Percentiles rank a stretch among this genome's conserved stretches.
Conservation (phyloP, 192 early-diverging fungal species). For the Thoreauomyces humboldtii region DNA sequence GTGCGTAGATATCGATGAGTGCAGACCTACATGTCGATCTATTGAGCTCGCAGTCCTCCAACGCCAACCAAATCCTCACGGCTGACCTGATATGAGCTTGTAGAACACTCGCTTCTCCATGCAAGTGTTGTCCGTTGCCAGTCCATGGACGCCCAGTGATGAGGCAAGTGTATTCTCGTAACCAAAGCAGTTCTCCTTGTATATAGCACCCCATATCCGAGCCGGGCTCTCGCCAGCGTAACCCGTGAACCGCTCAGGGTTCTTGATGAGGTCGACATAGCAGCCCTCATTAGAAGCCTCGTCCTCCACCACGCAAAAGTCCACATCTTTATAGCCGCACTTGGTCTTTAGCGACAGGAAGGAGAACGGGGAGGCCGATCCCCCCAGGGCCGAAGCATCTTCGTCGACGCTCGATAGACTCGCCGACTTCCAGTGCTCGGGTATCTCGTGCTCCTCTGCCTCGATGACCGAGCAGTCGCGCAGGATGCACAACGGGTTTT, state of each 20-base stretch:
- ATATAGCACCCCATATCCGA: slow-evolving; percentile 94
- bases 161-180: slow-evolving; percentile 24
- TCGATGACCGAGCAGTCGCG: slow-evolving; percentile 81
- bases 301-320: slow-evolving; percentile 89
- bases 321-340: slow-evolving; percentile 51
- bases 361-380: slow-evolving; percentile 42
- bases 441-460: slow-evolving; percentile 68
- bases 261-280: slow-evolving; percentile 86
- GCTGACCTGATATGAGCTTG: slow-evolving; percentile 55
- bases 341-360: slow-evolving; percentile 39
- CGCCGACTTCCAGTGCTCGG: slow-evolving; percentile 45
- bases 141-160: neutral
- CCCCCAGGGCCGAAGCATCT: slow-evolving; percentile 41
- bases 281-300: slow-evolving; percentile 40
- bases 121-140: slow-evolving; percentile 38
- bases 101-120: slow-evolving; percentile 81
- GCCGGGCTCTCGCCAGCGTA: slow-evolving; percentile 86
- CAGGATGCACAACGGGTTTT: slow-evolving; percentile 77
- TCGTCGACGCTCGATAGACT: slow-evolving; percentile 71
- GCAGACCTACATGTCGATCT: slow-evolving; percentile 65
- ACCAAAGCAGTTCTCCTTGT: slow-evolving; percentile 97
- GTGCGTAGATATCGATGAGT: slow-evolving; percentile 95
- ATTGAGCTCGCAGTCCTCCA: neutral
- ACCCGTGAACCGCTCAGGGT: slow-evolving; percentile 96
- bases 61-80: neutral